Evolutionary conservation across 2,329 filamentous ascomycete species (phyloP), one percentile per base, ranked within the genome.

Genomic region (Aureobasidium vineae): DNA sequence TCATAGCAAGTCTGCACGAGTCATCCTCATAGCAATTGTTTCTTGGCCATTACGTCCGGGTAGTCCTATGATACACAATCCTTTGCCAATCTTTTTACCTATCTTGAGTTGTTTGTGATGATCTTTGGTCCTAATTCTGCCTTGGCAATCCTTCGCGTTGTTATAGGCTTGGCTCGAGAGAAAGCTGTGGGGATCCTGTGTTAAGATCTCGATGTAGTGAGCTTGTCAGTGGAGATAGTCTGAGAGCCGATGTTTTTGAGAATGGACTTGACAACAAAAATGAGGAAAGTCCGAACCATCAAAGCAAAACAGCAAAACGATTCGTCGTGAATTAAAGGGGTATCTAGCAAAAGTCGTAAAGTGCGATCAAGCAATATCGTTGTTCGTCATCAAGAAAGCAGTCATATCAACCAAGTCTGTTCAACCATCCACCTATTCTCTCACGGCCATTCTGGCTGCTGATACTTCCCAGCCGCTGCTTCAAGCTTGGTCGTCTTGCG

Each of bases 381-480:
- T 61, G 23, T 23, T 49, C 31, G 7, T 43, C 43, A 15, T 61
- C 15, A 50, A 23, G 43, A n/a, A 19, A 49, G 38, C 10, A 28
- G 4, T 63, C 33, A 15, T 41, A 21, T 64, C 61, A 64, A 13
- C 49, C 49, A 16, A 64, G 47, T 38, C 15, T 64, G 61, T 64
- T 64, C 38, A 64, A 19, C 61, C 61, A 64, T 23, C 49, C 61
- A 33, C 61, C 61, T 26, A 64, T 54, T 38, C 61, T 33, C 13
- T 64, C 61, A 11, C 38, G 47, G 19, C 61, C 61, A 15, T 54
- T 54, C 61, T 64, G 47, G 19, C 38, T 64, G 36, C 49, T 54
- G 38, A 64, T 43, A 36, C 61, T 64, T 36, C 47, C 61, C 38
- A 64, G 19, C 28, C 61, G 33, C 28, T 64, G 16, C n/a, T 49